Evolutionary conservation across 2,329 filamentous ascomycete species (phyloP).

Genomic region (Neofusicoccum kwambonambiense): DNA sequence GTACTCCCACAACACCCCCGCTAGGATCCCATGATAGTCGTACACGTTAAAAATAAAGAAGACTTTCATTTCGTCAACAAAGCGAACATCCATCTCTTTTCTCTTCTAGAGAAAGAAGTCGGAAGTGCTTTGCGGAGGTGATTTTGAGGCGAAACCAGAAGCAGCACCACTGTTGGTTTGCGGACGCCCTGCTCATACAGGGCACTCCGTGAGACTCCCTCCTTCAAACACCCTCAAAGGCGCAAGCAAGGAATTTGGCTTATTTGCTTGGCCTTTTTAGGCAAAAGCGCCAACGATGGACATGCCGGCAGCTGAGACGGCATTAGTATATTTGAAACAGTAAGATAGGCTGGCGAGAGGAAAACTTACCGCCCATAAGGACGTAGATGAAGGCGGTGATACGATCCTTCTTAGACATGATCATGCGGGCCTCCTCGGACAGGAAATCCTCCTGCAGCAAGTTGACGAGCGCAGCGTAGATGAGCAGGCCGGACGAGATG

Average conservation of each 20-base stretch:
- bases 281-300: slow-evolving; percentile 37
- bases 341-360: no score
- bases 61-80: neutral
- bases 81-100: neutral
- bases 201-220: neutral
- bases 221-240: no score
- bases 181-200: no score
- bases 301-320: slow-evolving; percentile 32
- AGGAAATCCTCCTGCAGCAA: slow-evolving; percentile 82
- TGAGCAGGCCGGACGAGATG: slow-evolving; percentile 73
- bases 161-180: no score
- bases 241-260: neutral
- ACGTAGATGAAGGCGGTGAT: slow-evolving; percentile 51
- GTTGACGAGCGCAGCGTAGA: slow-evolving; percentile 83
- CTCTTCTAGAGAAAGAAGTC: neutral
- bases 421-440: slow-evolving; percentile 47
- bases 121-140: neutral
- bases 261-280: slow-evolving; percentile 19
- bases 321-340: neutral
- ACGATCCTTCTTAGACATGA: slow-evolving; percentile 54
- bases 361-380: slow-evolving; percentile 30
- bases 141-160: no score
- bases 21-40: neutral
- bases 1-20: neutral
- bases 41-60: neutral